Evolutionary conservation across 129 eudicot species (phyloP), one percentile per base, ranked within the genome.

Genomic region (Flaveria robusta): DNA sequence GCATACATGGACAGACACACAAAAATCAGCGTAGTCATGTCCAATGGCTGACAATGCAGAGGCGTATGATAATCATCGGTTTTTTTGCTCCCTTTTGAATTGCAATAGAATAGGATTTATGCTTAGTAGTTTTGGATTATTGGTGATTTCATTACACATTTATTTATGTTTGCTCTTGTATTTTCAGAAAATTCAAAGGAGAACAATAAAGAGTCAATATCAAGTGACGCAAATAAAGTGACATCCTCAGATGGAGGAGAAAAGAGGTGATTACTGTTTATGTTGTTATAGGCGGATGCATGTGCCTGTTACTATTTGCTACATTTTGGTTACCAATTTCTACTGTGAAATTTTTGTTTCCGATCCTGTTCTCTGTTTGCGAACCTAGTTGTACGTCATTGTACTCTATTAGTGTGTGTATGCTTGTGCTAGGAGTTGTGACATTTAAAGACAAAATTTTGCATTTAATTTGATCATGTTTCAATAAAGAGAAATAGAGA

Each of bases 101-200:
- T 41, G 69, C n/a, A 42, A 23, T 56, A 59, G 16, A 74, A 63
- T 37, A 47, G 42, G 72, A 66, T 51, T 66, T n/a, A 52, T 56
- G 66, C 42, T 76, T 70, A 46, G 31, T 47, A 23, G 68, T 74
- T 52, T 24, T 72, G 24, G 67, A 12, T 66, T 46, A 52, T 67
- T 83, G 26, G 18, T 68, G 34, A 65, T 27, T 41, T 29, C 23
- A 34, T 15, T 16, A 27, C 7, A 50, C 27, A 66, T 45, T 65
- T 43, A 69, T 50, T 77, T 64, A 42, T 0, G 27, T 37, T 37
- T 74, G 13, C 78, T 59, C 79, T 72, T 83, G 51, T 65, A 55
- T 66, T 74, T 84, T 79, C 87, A 91, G 97, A 91, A 59, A 83
- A 78, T 71, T 82, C 88, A 23, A 91, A 91, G 74, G 90, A 86